A percentile compares a stretch with the other conserved stretches of the same genome.
Evolutionary conservation across 768 basidiomycete species (phyloP).

Genomic region (Boletus sensibilis): DNA sequence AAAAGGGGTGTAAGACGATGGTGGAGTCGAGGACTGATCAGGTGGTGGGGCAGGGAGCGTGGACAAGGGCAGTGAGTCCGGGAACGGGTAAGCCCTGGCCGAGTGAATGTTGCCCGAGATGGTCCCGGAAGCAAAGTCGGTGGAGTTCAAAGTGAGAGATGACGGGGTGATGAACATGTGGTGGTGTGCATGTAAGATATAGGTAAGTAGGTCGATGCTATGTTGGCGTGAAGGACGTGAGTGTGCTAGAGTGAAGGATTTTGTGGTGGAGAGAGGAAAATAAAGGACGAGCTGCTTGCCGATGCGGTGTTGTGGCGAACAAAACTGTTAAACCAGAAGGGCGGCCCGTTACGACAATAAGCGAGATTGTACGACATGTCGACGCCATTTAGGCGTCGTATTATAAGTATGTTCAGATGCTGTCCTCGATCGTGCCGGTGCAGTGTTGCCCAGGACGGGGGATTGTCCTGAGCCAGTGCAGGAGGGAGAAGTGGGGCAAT

Average conservation of each 20-base stretch:
- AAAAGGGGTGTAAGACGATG: neutral
- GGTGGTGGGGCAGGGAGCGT: constrained; percentile 7
- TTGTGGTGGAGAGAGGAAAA: constrained; percentile 9
- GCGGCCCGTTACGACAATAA: constrained; percentile 14
- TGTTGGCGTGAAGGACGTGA: constrained; percentile 26
- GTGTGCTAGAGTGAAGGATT: constrained; percentile 16
- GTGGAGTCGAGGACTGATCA: constrained; percentile 4
- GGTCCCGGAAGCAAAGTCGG: constrained; percentile 5
- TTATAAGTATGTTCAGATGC: constrained; percentile 6
- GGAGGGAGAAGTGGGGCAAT: constrained; percentile 1
- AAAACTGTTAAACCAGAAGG: neutral
- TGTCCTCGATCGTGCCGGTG: constrained; percentile 4
- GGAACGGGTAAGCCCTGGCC: constrained; percentile 11
- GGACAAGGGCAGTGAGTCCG: constrained; percentile 21
- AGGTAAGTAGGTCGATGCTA: constrained; percentile 13
- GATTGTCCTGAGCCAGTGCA: constrained; percentile 1
- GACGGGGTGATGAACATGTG: constrained; percentile 29
- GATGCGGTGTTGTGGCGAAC: constrained; percentile 5
- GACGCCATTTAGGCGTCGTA: constrained; percentile 1
- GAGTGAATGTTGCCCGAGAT: constrained; percentile 5
- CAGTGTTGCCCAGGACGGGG: constrained; percentile 10
- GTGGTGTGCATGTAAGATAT: constrained; percentile 28
- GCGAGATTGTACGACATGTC: constrained; percentile 22
- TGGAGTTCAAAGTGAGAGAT: constrained; percentile 20
- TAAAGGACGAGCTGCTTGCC: constrained; percentile 15